Conservation (phyloP, 208 protist genomes). For the Trypanosoma platydactyli region DNA sequence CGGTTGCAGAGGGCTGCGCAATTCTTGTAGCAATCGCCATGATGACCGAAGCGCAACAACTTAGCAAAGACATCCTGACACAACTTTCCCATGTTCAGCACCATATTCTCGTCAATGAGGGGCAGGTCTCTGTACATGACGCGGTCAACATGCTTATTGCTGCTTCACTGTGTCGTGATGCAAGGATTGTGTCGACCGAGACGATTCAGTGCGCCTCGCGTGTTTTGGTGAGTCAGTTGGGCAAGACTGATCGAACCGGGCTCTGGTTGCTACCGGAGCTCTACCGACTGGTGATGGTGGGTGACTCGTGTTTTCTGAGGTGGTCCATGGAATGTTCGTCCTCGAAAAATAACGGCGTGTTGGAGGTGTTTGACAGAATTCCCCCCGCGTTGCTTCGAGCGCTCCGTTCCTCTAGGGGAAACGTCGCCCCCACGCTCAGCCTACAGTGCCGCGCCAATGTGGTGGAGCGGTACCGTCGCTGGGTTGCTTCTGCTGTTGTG, state of each 20-base stretch:
- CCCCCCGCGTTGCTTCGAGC: constrained; percentile 20
- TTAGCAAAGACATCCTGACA: background rate
- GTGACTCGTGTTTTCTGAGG: constrained; percentile 24
- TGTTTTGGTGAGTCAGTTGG: constrained; percentile 26
- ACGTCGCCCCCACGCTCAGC: constrained; percentile 14
- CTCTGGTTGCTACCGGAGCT: constrained; percentile 31
- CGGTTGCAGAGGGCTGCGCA: background rate
- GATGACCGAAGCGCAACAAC: background rate
- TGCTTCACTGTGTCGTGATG: constrained; percentile 1
- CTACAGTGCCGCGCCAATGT: constrained; percentile 26
- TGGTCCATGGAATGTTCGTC: constrained; percentile 5
- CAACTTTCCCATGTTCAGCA: constrained; percentile 27
- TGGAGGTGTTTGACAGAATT: constrained; percentile 19
- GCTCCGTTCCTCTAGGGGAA: constrained; percentile 1
- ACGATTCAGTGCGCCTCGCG: constrained; percentile 23
- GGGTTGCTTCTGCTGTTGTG: background rate
- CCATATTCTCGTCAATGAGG: constrained; percentile 28
- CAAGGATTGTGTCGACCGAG: constrained; percentile 5
- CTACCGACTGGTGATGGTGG: constrained; percentile 30
- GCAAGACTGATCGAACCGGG: constrained; percentile 31
- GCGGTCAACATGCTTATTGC: constrained; percentile 32
- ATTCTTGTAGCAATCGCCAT: background rate
- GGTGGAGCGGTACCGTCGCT: constrained; percentile 13
- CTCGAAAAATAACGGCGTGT: background rate
- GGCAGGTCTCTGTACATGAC: constrained; percentile 24